Evolutionary conservation across 345 rosid species (phyloP).

Genomic region (Noccaea bulbosa): DNA sequence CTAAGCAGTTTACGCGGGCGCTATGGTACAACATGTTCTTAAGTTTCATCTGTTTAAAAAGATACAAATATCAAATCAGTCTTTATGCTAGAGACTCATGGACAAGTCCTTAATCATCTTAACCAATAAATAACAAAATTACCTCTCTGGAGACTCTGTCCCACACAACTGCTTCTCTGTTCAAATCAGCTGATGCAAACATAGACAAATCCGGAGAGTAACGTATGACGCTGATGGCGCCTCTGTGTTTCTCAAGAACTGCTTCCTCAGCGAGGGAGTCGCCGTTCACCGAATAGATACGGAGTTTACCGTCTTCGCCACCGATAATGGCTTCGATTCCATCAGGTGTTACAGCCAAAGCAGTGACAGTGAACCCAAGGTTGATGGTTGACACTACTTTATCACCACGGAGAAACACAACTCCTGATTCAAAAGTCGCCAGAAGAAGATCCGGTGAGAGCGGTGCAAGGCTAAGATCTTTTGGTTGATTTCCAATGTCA

Average conservation of each 20-base stretch:
- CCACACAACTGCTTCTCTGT: constrained; percentile 93
- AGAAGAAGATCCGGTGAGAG: constrained; percentile 69
- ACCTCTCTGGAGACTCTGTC: constrained; percentile 86
- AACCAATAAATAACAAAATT: constrained; percentile 4
- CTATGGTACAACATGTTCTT: constrained; percentile 89
- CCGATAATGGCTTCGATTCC: constrained; percentile 92
- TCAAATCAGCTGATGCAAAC: constrained; percentile 92
- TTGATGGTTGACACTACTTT: constrained; percentile 68
- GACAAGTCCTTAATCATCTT: not conserved
- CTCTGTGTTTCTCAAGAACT: constrained; percentile 88
- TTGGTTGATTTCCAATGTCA: constrained; percentile 86
- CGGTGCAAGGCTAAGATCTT: constrained; percentile 81
- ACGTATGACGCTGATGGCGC: constrained; percentile 76
- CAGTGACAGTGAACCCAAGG: constrained; percentile 82
- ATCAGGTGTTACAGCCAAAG: constrained; percentile 83
- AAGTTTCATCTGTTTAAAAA: constrained; percentile 61
- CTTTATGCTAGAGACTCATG: constrained; percentile 8
- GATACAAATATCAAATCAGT: not conserved
- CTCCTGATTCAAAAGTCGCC: constrained; percentile 76
- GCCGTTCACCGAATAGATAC: constrained; percentile 63
- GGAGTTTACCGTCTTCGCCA: constrained; percentile 82
- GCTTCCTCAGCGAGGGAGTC: constrained; percentile 78
- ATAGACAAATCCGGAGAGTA: constrained; percentile 91
- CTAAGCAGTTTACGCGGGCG: constrained; percentile 85
- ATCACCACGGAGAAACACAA: constrained; percentile 71